phyloP scores from a whole-genome alignment of 305 asterid genomes.

The Plantago coronopus region DNA sequence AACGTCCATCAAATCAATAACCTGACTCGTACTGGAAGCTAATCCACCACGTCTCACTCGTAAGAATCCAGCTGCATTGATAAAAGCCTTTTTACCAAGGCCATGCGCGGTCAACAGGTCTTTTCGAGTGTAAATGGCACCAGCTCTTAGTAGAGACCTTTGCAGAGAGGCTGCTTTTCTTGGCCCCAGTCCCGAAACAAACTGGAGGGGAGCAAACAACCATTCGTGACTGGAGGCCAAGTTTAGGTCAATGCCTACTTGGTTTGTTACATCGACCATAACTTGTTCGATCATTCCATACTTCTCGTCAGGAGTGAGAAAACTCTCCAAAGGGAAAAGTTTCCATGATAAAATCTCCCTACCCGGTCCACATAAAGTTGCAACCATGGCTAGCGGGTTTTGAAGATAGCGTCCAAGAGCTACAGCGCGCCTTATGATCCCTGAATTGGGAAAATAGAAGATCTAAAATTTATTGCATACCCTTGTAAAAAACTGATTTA shows the following conservation, averaged over 20 bases:
- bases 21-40: conserved; percentile 85
- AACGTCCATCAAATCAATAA: conserved; percentile 86
- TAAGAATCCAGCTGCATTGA: conserved; percentile 92
- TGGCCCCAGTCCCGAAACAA: conserved; percentile 95
- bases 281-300: conserved; percentile 83
- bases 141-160: conserved; percentile 80
- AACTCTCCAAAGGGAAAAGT: conserved; percentile 73
- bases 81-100: conserved; percentile 86
- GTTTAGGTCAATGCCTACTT: conserved; percentile 91
- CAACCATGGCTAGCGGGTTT: conserved; percentile 89
- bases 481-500: neutral
- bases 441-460: conserved; percentile 27
- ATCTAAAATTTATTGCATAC: conserved; percentile 10
- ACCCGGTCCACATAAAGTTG: conserved; percentile 92
- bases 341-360: conserved; percentile 95
- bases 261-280: conserved; percentile 91
- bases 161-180: conserved; percentile 92
- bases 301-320: conserved; percentile 95
- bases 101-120: conserved; percentile 82
- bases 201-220: conserved; percentile 93
- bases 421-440: conserved; percentile 91
- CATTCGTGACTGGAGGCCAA: conserved; percentile 96
- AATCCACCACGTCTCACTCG: conserved; percentile 87
- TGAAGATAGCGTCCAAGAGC: conserved; percentile 94
- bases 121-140: conserved; percentile 83